Evolutionary conservation across 192 early-diverging fungal species (phyloP).

Genomic region (Gonapodya sp.): DNA sequence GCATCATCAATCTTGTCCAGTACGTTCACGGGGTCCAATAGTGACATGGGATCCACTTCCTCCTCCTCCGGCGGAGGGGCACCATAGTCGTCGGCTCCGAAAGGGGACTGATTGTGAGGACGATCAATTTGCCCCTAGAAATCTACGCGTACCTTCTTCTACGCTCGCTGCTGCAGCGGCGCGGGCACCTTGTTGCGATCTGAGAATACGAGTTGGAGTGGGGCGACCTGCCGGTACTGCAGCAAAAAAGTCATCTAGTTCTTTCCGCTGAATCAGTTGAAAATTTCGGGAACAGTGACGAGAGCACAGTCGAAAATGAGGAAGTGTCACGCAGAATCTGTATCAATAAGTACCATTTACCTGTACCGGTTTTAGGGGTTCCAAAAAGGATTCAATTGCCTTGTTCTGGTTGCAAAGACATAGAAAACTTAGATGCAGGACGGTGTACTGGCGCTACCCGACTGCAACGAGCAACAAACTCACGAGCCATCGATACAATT

Average conservation of each 20-base stretch:
- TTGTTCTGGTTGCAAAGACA: conserved; percentile 29
- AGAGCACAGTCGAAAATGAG: not conserved
- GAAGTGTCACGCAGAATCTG: not conserved
- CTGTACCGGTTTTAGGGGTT: conserved; percentile 89
- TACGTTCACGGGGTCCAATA: conserved; percentile 87
- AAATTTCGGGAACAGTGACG: not conserved
- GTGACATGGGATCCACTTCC: conserved; percentile 65
- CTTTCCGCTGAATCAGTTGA: conserved; percentile 49
- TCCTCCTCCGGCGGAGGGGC: conserved; percentile 37
- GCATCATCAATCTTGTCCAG: conserved; percentile 73
- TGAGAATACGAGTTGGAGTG: conserved; percentile 56
- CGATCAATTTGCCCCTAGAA: not conserved
- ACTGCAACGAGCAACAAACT: not conserved
- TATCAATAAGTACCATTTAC: no score
- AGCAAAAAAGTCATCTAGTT: conserved; percentile 77
- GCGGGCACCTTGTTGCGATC: conserved; percentile 62
- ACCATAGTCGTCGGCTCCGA: conserved; percentile 27
- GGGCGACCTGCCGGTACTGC: conserved; percentile 47
- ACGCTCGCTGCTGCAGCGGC: not conserved
- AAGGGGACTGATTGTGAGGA: not conserved
- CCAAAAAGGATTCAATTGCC: conserved; percentile 66
- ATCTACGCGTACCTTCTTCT: not conserved
- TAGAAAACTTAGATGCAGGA: not conserved
- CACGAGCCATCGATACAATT: conserved; percentile 84
- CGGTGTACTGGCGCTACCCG: not conserved